These are phyloP conservation scores for Trametes polyzona DNA, from an alignment of 1,284 basidiomycete genomes.

Conservation along the genomic window DNA sequence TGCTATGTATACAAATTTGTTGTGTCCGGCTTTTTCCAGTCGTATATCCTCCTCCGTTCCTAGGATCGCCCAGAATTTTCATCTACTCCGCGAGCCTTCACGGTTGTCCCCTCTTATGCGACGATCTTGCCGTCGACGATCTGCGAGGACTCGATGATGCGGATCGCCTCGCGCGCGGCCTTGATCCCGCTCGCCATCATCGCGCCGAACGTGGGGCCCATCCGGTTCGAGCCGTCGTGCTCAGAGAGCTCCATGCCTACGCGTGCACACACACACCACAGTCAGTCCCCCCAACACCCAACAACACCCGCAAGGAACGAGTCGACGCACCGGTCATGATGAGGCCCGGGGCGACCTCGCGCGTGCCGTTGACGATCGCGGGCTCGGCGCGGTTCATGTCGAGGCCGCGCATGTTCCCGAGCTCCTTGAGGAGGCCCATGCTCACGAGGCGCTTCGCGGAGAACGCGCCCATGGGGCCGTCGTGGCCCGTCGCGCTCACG, in stretches of 20 bases:
- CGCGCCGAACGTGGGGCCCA: constrained; percentile 81
- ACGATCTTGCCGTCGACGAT: constrained; percentile 72
- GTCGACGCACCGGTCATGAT: constrained; percentile 68
- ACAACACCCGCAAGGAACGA: background rate
- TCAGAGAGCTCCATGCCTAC: constrained; percentile 85
- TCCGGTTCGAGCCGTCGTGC: constrained; percentile 79
- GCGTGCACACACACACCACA: constrained; percentile 3
- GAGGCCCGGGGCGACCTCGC: constrained; percentile 81
- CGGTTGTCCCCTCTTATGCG: constrained; percentile 35
- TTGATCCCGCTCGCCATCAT: constrained; percentile 84
- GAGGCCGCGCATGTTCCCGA: constrained; percentile 82
- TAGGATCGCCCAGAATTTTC: no score
- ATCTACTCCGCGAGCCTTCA: no score
- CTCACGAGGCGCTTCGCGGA: constrained; percentile 83
- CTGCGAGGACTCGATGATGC: constrained; percentile 59
- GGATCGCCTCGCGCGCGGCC: constrained; percentile 76
- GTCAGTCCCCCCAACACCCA: background rate
- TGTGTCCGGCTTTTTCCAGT: no score
- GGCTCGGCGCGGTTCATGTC: constrained; percentile 83
- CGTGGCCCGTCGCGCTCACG: constrained; percentile 70
- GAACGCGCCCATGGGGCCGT: constrained; percentile 88
- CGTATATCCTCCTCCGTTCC: no score
- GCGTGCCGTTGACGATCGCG: constrained; percentile 76
- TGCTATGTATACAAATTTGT: no score
- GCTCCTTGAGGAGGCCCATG: constrained; percentile 74